Conservation (phyloP, 2,329 filamentous ascomycete genomes). For the Arachnopeziza araneosa region DNA sequence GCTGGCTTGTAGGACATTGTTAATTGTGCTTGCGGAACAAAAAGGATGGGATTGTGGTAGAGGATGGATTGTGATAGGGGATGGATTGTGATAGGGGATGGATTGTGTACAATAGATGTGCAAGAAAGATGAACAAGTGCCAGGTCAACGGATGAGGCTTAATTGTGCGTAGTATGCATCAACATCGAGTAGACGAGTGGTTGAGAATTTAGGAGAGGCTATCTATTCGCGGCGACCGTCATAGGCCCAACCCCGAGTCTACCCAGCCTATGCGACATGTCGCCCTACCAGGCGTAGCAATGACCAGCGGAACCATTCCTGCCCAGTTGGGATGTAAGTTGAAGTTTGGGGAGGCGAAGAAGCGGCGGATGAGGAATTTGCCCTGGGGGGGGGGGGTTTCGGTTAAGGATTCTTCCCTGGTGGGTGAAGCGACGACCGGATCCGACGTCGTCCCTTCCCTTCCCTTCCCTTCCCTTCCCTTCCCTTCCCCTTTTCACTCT, state of each 20-base stretch:
- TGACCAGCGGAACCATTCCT: background rate
- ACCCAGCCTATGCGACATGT: background rate
- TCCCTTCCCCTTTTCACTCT: too few relatives aligned
- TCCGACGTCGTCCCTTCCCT: too few relatives aligned
- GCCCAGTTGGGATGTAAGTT: too few relatives aligned
- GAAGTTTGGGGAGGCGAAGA: too few relatives aligned
- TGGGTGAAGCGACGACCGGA: background rate
- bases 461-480: too few relatives aligned
- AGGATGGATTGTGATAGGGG: background rate
- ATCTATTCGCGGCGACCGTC: slow-evolving; percentile 8
- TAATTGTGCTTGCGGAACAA: slow-evolving; percentile 36
- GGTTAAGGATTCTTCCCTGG: slow-evolving; percentile 2
- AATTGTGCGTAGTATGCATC: too few relatives aligned
- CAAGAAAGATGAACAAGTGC: background rate
- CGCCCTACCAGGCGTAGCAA: background rate
- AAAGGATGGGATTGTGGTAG: background rate
- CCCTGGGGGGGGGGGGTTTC: background rate
- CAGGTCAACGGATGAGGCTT: background rate
- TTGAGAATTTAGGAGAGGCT: slow-evolving; percentile 11
- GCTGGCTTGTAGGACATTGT: slow-evolving; percentile 26
- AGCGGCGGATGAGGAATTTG: background rate
- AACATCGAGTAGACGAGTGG: slow-evolving; percentile 1
- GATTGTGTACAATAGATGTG: background rate
- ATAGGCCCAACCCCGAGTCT: background rate
- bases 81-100: background rate